Evolutionary conservation across 2,329 filamentous ascomycete genomes (phyloP).

Genomic region (Trematosphaeria pertusa): DNA sequence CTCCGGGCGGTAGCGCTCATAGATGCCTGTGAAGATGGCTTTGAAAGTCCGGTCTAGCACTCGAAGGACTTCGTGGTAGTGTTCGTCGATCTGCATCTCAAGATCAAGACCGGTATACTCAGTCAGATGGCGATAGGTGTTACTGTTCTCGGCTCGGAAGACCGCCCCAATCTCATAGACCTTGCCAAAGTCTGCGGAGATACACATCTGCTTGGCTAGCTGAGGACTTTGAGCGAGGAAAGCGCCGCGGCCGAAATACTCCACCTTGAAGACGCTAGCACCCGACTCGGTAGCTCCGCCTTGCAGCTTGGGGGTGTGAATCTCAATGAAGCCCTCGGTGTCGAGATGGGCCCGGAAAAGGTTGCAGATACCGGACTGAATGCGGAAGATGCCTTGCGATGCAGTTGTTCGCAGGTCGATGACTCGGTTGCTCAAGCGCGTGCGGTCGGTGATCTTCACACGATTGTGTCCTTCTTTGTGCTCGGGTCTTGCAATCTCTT

Average conservation of each 20-base stretch:
- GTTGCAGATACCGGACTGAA: conserved; percentile 80
- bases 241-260: conserved; percentile 87
- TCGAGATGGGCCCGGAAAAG: conserved; percentile 81
- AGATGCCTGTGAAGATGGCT: conserved; percentile 75
- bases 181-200: conserved; percentile 85
- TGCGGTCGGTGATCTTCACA: conserved; percentile 72
- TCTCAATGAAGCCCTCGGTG: conserved; percentile 82
- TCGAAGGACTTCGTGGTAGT: conserved; percentile 86
- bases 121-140: conserved; percentile 91
- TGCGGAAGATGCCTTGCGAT: conserved; percentile 86
- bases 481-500: conserved; percentile 58
- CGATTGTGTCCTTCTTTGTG: conserved; percentile 63
- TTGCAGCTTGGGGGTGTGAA: conserved; percentile 92
- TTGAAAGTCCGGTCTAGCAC: conserved; percentile 84
- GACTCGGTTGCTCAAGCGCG: conserved; percentile 78
- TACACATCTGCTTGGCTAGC: conserved; percentile 90
- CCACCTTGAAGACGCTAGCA: conserved; percentile 87
- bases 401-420: conserved; percentile 85
- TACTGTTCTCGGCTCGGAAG: conserved; percentile 94
- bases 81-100: conserved; percentile 88
- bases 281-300: conserved; percentile 90
- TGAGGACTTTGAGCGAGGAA: conserved; percentile 93
- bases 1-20: conserved; percentile 72
- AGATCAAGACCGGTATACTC: conserved; percentile 93
- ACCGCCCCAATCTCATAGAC: conserved; percentile 92